Base-by-base conservation (phyloP, 805 yeast species). In the Kluyveromyces starmeri region DNA sequence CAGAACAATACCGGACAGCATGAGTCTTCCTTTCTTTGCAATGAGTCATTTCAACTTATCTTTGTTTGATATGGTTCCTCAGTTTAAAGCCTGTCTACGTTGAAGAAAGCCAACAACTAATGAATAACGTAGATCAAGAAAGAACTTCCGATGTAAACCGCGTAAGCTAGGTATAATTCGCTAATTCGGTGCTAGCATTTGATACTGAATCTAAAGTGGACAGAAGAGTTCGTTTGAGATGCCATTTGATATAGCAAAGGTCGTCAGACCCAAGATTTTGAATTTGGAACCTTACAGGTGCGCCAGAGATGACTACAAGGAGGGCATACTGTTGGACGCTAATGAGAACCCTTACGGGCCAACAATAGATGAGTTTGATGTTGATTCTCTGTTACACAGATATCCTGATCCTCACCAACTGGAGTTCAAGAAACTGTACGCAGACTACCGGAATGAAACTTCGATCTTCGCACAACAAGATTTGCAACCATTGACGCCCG, bases 331-430 rank as follows among this genome's bases (percentile, higher is more conserved):
- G 15, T 65, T 92, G 35, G 98, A 92, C 59, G 98, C 98, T 37
- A 92, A 92, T 51, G 98, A 92, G 60, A 92, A 92, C 55, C 80
- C 97, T 2, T 82, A 79, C 52, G 98, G 97, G 0, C 89, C 96
- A 4, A 75, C 94, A 1, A 58, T 85, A 11, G 39, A 61, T 2
- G 58, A 59, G 5, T 44, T 75, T 16, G 55, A 67, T 3, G 44
- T 46, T 1, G 59, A 58, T 2, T 89, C 81, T 41, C 79, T 77
- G 32, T 73, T 92, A 47, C 79, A 92, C 64, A 70, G 98, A 50
- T 92, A 92, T 56, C 98, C 98, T 12, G 98, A 92, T 50, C 98
- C 98, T 7, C 96, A 92, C 61, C 97, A 89, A 52, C 39, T 71
- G 5, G 78, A 68, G 21, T 68, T 92, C 48, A 92, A 92, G 54